Evolutionary conservation across 164 flowering plant species (phyloP), one percentile per base, ranked within the genome.

Genomic region (Nelumbo lutea): DNA sequence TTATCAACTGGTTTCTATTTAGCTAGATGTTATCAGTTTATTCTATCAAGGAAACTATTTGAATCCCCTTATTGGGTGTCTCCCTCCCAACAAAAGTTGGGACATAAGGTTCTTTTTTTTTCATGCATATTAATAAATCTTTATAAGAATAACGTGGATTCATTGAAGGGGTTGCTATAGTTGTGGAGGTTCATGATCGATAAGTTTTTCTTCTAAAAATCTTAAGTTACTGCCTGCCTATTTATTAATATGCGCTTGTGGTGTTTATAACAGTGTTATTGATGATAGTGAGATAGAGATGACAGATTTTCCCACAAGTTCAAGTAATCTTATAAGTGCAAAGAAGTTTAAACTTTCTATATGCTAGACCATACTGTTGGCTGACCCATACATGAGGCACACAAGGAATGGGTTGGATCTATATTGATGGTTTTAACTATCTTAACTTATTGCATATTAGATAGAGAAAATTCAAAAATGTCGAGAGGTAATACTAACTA

Each of bases 51-150:
- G 27, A 27, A 27, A 27, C 27, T 27, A 27, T 27, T 27, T 27
- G 27, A 27, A 27, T 0, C 27, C 27, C 27, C 27, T 27, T 27
- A 27, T 27, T 27, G 27, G 27, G 27, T 27, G 27, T 27, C 27
- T 27, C 27, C 27, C 27, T 27, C 27, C 27, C 27, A 27, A 27
- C 27, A 27, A 27, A 27, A 27, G 27, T 27, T 27, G 27, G 98
- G 88, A 86, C 73, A 95, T 95, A 66, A 88, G 98, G 98, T 91
- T 72, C 38, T n/a, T 56, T 59, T 59, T 42, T 40, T 39, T 62
- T 50, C 15, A 53, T 41, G 0, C 27, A 27, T 27, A 27, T 27
- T 27, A 27, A 27, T 27, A 27, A 27, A 27, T 27, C 27, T 27
- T 0, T 27, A 27, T 27, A 27, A 27, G 27, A 27, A 27, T 27